Conservation (phyloP, 2,329 filamentous ascomycete genomes). For the Fulvia fulva region DNA sequence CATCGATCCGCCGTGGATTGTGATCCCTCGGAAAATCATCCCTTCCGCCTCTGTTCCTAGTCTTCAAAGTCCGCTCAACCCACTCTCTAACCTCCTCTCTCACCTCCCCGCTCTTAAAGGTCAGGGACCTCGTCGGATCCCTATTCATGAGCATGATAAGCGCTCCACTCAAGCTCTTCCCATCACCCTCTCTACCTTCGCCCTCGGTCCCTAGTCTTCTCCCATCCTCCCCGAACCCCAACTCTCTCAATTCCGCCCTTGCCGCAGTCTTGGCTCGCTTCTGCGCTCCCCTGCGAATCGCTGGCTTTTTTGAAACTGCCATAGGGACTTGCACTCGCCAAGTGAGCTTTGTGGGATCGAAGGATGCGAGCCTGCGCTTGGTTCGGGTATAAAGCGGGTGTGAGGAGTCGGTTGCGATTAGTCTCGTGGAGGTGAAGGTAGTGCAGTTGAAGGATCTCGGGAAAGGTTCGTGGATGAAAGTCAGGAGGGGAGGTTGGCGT, state of each 20-base stretch:
- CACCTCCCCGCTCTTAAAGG: constrained; percentile 18
- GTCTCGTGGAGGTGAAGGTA: constrained; percentile 23
- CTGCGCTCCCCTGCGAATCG: constrained; percentile 45
- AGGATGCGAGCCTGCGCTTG: constrained; percentile 16
- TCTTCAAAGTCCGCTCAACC: constrained; percentile 3
- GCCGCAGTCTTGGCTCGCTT: constrained; percentile 46
- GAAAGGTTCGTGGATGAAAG: constrained; percentile 18
- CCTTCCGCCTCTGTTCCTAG: neutral
- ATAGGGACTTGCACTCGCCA: constrained; percentile 41
- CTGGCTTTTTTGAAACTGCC: constrained; percentile 36
- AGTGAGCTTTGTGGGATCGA: constrained; percentile 40
- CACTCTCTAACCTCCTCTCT: constrained; percentile 10
- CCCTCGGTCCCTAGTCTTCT: constrained; percentile 2
- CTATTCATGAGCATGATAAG: constrained; percentile 16
- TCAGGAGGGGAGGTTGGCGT: constrained; percentile 10
- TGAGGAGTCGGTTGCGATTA: constrained; percentile 21
- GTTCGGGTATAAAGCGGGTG: constrained; percentile 36
- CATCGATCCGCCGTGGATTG: too few relatives aligned
- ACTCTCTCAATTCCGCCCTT: constrained; percentile 40
- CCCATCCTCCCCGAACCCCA: constrained; percentile 42
- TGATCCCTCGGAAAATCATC: neutral
- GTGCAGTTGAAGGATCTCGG: constrained; percentile 28
- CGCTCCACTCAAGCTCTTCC: constrained; percentile 13
- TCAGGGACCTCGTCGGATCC: constrained; percentile 16
- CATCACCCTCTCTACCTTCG: neutral